Evolutionary conservation across 2,329 filamentous ascomycete species (phyloP).

Genomic region (Raffaelea arxii): DNA sequence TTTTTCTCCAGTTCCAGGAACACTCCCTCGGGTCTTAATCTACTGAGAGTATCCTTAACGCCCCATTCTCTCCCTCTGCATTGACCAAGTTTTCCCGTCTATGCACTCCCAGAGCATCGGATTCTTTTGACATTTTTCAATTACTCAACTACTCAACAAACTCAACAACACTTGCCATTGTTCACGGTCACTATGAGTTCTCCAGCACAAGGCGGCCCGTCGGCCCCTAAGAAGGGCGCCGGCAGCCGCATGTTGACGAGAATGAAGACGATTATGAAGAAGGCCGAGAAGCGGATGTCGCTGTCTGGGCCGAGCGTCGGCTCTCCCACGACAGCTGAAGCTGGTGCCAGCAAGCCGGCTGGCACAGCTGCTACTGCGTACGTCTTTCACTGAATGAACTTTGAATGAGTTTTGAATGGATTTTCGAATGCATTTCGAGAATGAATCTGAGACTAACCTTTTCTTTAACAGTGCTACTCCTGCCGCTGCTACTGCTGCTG

Average conservation of each 20-base stretch:
- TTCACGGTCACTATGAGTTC: conserved; percentile 30
- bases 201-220: conserved; percentile 26
- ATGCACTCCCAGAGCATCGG: no score
- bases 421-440: no score
- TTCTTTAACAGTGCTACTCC: background rate
- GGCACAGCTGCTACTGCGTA: conserved; percentile 10
- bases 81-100: no score
- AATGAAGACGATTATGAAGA: conserved; percentile 41
- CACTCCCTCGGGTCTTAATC: no score
- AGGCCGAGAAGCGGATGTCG: conserved; percentile 23
- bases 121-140: background rate
- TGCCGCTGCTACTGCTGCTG: background rate
- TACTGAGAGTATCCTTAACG: no score
- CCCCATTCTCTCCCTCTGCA: no score
- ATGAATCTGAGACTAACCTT: no score
- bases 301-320: conserved; percentile 11
- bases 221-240: conserved; percentile 31
- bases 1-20: no score
- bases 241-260: conserved; percentile 36
- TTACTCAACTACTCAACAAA: background rate
- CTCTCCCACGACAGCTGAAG: no score
- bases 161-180: background rate
- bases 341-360: conserved; percentile 9
- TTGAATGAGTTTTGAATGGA: no score
- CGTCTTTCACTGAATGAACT: background rate